These are phyloP conservation scores for Fusarium guadeloupense DNA, from an alignment of 2,329 filamentous ascomycete species.

Conservation along the genomic window DNA sequence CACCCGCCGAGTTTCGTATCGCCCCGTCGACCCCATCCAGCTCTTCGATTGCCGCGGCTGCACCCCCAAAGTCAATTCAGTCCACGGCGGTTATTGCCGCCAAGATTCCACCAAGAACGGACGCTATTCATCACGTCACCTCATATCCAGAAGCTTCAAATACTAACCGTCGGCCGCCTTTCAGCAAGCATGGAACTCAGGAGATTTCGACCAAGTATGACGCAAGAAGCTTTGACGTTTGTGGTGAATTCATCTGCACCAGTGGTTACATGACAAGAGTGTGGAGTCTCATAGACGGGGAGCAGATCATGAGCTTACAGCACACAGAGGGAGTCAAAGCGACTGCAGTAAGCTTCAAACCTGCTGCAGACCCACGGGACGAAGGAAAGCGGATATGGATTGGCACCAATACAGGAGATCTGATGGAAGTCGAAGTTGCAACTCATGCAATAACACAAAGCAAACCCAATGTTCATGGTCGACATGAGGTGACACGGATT, in stretches of 20 bases:
- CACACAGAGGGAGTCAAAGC: constrained; percentile 88
- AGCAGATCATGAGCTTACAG: constrained; percentile 79
- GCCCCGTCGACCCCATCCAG: constrained; percentile 34
- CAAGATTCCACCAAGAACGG: constrained; percentile 44
- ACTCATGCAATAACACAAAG: constrained; percentile 75
- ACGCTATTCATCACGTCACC: constrained; percentile 61
- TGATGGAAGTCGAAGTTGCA: constrained; percentile 86
- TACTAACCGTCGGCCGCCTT: constrained; percentile 84
- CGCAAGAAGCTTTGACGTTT: constrained; percentile 85
- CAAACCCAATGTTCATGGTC: constrained; percentile 77
- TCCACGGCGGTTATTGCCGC: constrained; percentile 28
- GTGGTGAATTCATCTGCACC: constrained; percentile 86
- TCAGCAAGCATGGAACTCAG: constrained; percentile 73
- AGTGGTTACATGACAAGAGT: constrained; percentile 87
- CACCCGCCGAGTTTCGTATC: constrained; percentile 36
- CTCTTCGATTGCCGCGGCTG: constrained; percentile 20
- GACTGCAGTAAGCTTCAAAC: constrained; percentile 85
- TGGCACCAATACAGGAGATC: constrained; percentile 86
- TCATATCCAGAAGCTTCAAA: constrained; percentile 87
- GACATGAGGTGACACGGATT: constrained; percentile 83
- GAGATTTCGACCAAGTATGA: constrained; percentile 89
- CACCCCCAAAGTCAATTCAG: constrained; percentile 34
- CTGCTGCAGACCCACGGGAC: constrained; percentile 76
- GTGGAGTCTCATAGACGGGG: constrained; percentile 86
- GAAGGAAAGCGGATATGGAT: constrained; percentile 89